These are phyloP conservation scores for Cryptosporidium meleagridis DNA, from an alignment of 169 alveolate species.

Conservation along the genomic window DNA sequence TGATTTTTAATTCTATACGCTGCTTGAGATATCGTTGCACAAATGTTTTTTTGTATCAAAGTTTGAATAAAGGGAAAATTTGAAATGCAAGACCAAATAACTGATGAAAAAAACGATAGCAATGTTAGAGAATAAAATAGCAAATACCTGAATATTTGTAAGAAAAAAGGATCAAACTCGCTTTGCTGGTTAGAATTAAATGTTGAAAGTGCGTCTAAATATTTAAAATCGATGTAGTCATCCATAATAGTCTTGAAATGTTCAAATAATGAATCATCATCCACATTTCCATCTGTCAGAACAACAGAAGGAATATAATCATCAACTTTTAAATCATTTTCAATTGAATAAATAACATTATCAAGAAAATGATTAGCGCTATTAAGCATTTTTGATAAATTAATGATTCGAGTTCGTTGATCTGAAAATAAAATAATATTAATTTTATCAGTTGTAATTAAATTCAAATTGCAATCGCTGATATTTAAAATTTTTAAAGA, in stretches of 20 bases:
- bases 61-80: slow-evolving; percentile 45
- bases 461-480: neutral
- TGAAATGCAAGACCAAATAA: slow-evolving; percentile 33
- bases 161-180: slow-evolving; percentile 29
- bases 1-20: slow-evolving; percentile 60
- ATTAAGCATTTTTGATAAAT: slow-evolving; percentile 43
- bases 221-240: neutral
- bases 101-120: slow-evolving; percentile 23
- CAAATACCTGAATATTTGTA: slow-evolving; percentile 45
- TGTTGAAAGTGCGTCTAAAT: neutral
- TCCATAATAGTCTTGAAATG: neutral
- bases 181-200: neutral
- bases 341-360: slow-evolving; percentile 33
- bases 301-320: neutral
- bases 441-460: neutral
- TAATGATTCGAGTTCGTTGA: neutral
- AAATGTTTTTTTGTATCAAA: slow-evolving; percentile 41
- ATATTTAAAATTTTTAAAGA: slow-evolving; percentile 9
- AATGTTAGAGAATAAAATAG: slow-evolving; percentile 17
- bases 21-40: slow-evolving; percentile 40
- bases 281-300: neutral
- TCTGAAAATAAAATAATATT: slow-evolving; percentile 26
- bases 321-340: neutral
- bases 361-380: slow-evolving; percentile 25
- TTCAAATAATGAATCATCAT: slow-evolving; percentile 8